phyloP scores from a whole-genome alignment of 139 green algal species.

The Ettlia oleoabundans region DNA sequence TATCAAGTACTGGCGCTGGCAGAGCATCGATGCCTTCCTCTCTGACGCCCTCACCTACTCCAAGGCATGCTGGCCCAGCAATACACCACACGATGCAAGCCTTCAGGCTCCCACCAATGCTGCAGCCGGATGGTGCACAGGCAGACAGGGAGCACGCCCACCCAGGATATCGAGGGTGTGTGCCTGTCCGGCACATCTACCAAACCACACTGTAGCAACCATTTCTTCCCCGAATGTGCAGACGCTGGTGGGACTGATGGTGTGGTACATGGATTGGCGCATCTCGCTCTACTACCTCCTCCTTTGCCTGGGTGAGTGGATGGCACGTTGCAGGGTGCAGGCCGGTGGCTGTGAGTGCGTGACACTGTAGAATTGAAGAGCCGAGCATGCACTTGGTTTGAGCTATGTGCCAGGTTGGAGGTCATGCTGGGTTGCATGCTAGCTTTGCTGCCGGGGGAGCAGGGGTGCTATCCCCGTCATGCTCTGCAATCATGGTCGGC shows the following conservation, averaged over 20 bases:
- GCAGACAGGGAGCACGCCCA: too few species aligned
- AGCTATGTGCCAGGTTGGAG: too few species aligned
- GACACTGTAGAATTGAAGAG: not conserved
- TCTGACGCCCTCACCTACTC: conserved; percentile 33
- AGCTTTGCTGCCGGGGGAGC: not conserved
- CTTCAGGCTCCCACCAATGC: too few species aligned
- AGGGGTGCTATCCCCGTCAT: too few species aligned
- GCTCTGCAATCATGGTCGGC: too few species aligned
- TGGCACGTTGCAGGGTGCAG: not conserved
- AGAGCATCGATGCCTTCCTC: conserved; percentile 38
- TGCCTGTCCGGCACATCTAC: too few species aligned
- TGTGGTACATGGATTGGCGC: conserved; percentile 44
- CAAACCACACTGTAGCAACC: too few species aligned
- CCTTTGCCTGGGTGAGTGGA: conserved; percentile 12
- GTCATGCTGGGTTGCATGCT: not conserved
- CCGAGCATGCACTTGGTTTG: too few species aligned
- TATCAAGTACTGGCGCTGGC: conserved; percentile 34
- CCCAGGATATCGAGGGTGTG: too few species aligned
- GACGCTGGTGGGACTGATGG: conserved; percentile 27
- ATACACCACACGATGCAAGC: too few species aligned
- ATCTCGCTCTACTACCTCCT: conserved; percentile 38
- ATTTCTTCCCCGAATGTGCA: too few species aligned
- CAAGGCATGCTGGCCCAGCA: not conserved
- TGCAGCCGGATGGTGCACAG: too few species aligned
- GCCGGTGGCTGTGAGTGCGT: not conserved